Conservation (phyloP, 2,329 filamentous ascomycete species). For the Aureobasidium mangrovei region DNA sequence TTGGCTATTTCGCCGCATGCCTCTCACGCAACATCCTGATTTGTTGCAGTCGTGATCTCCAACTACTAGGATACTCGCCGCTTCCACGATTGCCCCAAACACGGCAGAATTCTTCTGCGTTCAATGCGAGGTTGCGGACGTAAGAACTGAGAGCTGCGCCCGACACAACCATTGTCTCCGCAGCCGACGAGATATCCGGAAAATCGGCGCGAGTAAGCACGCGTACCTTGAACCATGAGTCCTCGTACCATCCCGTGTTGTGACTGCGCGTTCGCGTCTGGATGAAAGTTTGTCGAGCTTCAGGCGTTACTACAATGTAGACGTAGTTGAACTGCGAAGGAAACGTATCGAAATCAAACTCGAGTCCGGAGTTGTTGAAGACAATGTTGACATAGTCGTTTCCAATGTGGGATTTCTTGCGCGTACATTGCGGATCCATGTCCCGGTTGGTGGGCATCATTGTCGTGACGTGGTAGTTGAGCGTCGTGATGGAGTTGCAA, state of each 20-base stretch:
- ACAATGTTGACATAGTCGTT: slow-evolving; percentile 98
- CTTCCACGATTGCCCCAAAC: slow-evolving; percentile 66
- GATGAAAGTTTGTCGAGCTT: slow-evolving; percentile 68
- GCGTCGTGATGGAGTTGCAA: slow-evolving; percentile 89
- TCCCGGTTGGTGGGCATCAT: slow-evolving; percentile 91
- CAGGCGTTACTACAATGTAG: slow-evolving; percentile 89
- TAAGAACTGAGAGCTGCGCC: slow-evolving; percentile 74
- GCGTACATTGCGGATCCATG: slow-evolving; percentile 58
- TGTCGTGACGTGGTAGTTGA: slow-evolving; percentile 91
- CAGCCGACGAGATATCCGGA: slow-evolving; percentile 82
- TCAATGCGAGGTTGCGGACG: slow-evolving; percentile 80
- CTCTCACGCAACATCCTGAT: slow-evolving; percentile 74
- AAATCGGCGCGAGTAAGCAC: slow-evolving; percentile 83
- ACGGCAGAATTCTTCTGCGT: slow-evolving; percentile 83
- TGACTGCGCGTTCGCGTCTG: slow-evolving; percentile 44
- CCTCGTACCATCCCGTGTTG: slow-evolving; percentile 35
- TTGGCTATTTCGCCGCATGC: not conserved
- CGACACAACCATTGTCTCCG: slow-evolving; percentile 81
- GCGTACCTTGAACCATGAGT: slow-evolving; percentile 64
- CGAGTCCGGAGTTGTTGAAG: slow-evolving; percentile 90
- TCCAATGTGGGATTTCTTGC: slow-evolving; percentile 91
- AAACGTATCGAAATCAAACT: slow-evolving; percentile 85
- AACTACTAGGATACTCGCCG: slow-evolving; percentile 71
- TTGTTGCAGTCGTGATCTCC: slow-evolving; percentile 77
- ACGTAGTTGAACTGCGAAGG: slow-evolving; percentile 94